Evolutionary conservation across 768 basidiomycete genomes (phyloP).

Genomic region (Rhizopogon vesiculosus): DNA sequence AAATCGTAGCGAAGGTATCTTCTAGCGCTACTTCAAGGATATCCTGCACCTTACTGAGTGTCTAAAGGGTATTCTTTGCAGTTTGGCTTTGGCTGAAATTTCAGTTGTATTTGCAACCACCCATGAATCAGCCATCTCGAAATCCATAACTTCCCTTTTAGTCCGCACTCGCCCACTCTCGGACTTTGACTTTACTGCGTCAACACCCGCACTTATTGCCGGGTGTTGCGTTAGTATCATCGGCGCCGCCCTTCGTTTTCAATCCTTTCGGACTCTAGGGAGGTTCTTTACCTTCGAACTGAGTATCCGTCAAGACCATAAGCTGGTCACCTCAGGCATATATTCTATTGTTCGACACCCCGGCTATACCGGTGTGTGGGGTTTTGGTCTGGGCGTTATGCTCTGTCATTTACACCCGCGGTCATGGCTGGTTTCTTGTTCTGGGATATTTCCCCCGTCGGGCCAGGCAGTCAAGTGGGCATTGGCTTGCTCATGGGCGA

Average conservation of each 20-base stretch:
- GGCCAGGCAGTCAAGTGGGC: neutral
- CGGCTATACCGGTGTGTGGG: conserved; percentile 2
- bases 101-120: neutral
- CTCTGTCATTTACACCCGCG: neutral
- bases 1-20: neutral
- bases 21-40: neutral
- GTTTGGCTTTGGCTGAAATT: neutral
- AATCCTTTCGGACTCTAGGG: conserved; percentile 32
- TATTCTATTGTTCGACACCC: conserved; percentile 39
- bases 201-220: conserved; percentile 2
- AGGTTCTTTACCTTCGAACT: conserved; percentile 37
- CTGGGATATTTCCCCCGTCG: conserved; percentile 2
- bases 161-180: neutral
- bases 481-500: neutral
- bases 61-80: neutral
- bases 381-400: conserved; percentile 4
- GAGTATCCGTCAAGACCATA: conserved; percentile 29
- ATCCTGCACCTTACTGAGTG: neutral
- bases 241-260: conserved; percentile 25
- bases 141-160: neutral
- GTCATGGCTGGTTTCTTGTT: conserved; percentile 6
- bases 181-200: neutral
- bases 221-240: conserved; percentile 16
- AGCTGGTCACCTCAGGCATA: conserved; percentile 33
- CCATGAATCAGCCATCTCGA: neutral